Conservation (phyloP, 208 protist species). For the Phytomonas sp. region DNA sequence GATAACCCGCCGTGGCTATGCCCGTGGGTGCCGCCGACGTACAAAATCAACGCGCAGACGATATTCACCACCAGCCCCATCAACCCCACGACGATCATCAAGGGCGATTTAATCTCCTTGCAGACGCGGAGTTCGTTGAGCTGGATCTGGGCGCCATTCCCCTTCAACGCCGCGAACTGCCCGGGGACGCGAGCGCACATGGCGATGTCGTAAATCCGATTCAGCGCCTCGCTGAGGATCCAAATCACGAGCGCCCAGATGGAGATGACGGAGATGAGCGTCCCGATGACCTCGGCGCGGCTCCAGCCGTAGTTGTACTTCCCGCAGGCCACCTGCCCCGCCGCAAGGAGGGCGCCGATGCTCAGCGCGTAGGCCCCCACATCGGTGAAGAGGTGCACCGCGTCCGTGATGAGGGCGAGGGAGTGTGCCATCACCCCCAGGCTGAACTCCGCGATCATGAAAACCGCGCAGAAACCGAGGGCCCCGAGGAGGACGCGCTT, state of each 20-base stretch:
- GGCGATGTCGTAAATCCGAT: constrained; percentile 50
- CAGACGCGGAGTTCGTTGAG: constrained; percentile 20
- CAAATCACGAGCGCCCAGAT: constrained; percentile 83
- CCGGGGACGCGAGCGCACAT: constrained; percentile 45
- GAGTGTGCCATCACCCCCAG: constrained; percentile 77
- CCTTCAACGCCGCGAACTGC: constrained; percentile 6
- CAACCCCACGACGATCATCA: constrained; percentile 78
- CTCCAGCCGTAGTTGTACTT: constrained; percentile 88
- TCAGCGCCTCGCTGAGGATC: constrained; percentile 74
- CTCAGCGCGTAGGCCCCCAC: constrained; percentile 80
- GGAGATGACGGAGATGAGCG: constrained; percentile 81
- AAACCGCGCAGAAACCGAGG: constrained; percentile 66
- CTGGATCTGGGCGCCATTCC: neutral
- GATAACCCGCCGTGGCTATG: constrained; percentile 52
- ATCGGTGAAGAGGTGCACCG: constrained; percentile 84
- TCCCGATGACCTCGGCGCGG: constrained; percentile 87
- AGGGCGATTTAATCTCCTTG: constrained; percentile 36
- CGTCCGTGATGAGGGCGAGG: constrained; percentile 87
- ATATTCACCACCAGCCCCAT: constrained; percentile 85
- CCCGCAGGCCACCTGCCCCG: constrained; percentile 42
- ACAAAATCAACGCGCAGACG: constrained; percentile 70
- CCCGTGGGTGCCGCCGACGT: constrained; percentile 75
- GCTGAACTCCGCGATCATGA: constrained; percentile 83
- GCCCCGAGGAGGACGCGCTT: constrained; percentile 49
- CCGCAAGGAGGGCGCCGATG: constrained; percentile 69